phyloP scores from a whole-genome alignment of 1,139 yeast species.

The Blastobotrys aristatus region DNA sequence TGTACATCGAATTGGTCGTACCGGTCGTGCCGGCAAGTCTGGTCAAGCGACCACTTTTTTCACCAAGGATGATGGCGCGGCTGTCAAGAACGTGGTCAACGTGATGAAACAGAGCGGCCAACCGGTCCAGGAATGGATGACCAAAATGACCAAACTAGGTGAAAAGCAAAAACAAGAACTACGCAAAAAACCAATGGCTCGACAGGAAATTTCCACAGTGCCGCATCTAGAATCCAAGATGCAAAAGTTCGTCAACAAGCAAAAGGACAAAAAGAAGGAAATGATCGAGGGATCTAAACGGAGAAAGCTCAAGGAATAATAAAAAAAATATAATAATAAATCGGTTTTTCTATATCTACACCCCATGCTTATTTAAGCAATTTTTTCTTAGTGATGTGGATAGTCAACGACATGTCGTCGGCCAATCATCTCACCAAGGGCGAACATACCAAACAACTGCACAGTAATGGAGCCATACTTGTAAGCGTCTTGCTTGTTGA shows the following conservation, averaged over 20 bases:
- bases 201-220: constrained; percentile 81
- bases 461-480: constrained; percentile 72
- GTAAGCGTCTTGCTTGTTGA: constrained; percentile 53
- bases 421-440: constrained; percentile 95
- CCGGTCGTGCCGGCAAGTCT: constrained; percentile 88
- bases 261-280: constrained; percentile 57
- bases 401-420: constrained; percentile 89
- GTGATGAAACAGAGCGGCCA: constrained; percentile 90
- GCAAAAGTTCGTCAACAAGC: constrained; percentile 32
- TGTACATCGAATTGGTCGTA: constrained; percentile 97
- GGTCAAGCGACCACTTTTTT: constrained; percentile 91
- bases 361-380: no score
- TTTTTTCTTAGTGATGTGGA: constrained; percentile 37
- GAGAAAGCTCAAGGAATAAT: constrained; percentile 38
- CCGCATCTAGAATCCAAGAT: constrained; percentile 54
- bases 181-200: constrained; percentile 55
- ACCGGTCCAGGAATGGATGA: constrained; percentile 75
- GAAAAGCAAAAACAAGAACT: constrained; percentile 61
- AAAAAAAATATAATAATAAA: neutral
- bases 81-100: constrained; percentile 78
- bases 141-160: constrained; percentile 61
- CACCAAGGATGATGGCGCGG: constrained; percentile 78
- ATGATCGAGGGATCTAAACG: constrained; percentile 79
- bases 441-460: constrained; percentile 86
- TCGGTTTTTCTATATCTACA: neutral